Conservation (phyloP, 495 filamentous ascomycete genomes). For the Hyphodiscus hymeniophilus region DNA sequence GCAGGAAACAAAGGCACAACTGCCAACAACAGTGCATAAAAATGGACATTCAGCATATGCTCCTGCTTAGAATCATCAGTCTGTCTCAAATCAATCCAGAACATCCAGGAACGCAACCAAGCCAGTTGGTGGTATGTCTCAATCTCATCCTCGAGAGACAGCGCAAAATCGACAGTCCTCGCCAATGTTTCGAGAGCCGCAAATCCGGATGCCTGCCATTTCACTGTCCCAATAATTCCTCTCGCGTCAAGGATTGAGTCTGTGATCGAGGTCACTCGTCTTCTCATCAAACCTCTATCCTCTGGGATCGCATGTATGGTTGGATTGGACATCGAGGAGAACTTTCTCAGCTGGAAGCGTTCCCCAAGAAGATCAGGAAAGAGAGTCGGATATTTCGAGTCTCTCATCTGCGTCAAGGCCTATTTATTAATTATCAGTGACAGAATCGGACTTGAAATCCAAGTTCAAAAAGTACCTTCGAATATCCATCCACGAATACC, state of each 20-base stretch:
- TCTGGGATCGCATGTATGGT: not conserved
- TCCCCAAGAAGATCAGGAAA: slow-evolving; percentile 2
- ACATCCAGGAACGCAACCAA: slow-evolving; percentile 11
- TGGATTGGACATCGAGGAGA: not conserved
- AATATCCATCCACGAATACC: slow-evolving; percentile 13
- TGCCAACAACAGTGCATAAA: slow-evolving; percentile 3
- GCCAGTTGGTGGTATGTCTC: slow-evolving; percentile 4
- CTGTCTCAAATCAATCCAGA: slow-evolving; percentile 11
- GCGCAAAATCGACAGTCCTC: not conserved
- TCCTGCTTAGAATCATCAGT: not conserved
- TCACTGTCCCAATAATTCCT: not conserved
- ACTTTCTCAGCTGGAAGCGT: slow-evolving; percentile 1
- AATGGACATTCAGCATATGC: slow-evolving; percentile 1
- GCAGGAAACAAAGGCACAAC: slow-evolving; percentile 8
- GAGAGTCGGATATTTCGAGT: not conserved
- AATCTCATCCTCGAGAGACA: not conserved
- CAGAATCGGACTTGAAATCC: not conserved
- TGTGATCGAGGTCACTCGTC: not conserved
- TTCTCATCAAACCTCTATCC: not conserved
- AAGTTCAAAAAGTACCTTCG: not conserved
- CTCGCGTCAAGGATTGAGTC: not conserved
- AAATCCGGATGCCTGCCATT: slow-evolving; percentile 6
- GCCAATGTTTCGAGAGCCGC: slow-evolving; percentile 1
- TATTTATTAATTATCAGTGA: not conserved
- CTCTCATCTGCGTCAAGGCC: slow-evolving; percentile 8